phyloP scores from a whole-genome alignment of 306 rosid species.

The Ammopiptanthus mongolicus region DNA sequence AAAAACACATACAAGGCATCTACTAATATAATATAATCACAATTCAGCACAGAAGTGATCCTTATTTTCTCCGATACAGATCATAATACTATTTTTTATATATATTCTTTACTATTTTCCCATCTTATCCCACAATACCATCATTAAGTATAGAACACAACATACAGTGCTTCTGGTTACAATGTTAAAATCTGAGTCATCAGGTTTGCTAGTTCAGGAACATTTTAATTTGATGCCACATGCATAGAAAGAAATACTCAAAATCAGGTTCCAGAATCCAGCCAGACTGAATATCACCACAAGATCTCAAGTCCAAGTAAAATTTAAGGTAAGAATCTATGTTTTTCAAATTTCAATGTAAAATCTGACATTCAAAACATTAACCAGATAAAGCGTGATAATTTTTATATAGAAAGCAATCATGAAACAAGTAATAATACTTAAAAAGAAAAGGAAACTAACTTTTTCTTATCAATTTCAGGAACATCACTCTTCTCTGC shows the following conservation, averaged over 20 bases:
- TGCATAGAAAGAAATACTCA: not conserved
- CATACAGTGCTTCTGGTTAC: not conserved
- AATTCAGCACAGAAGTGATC: not conserved
- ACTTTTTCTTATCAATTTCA: slow-evolving; percentile 93
- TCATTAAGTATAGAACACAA: not conserved
- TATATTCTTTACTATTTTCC: not conserved
- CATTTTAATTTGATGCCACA: not conserved
- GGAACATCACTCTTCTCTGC: slow-evolving; percentile 81
- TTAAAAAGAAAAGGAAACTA: slow-evolving; percentile 18
- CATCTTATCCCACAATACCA: not conserved
- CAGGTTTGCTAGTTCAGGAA: not conserved
- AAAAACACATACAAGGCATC: not conserved
- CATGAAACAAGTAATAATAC: not conserved
- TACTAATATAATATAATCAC: no score
- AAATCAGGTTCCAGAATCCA: not conserved
- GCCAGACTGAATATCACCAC: not conserved
- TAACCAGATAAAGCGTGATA: not conserved
- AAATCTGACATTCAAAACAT: not conserved
- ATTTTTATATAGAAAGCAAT: not conserved
- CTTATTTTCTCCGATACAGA: not conserved
- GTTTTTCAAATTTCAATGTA: not conserved
- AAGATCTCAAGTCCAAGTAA: not conserved
- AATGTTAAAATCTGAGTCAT: not conserved
- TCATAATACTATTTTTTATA: not conserved
- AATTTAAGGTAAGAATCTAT: not conserved